phyloP scores from a whole-genome alignment of 306 rosid species.

The Myrica gale region DNA sequence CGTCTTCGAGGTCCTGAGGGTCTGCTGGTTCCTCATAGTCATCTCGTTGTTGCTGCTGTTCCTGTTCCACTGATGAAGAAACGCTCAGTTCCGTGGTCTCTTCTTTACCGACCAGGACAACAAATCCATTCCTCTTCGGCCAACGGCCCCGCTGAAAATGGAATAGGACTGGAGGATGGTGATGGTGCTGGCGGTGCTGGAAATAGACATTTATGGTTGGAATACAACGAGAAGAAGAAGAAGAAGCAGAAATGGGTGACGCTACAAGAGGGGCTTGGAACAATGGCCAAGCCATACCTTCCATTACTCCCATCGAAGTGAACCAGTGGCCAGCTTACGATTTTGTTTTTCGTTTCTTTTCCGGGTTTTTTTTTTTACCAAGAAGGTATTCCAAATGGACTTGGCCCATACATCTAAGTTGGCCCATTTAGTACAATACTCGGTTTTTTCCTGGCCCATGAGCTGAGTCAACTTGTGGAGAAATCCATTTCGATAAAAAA shows the following conservation, averaged over 20 bases:
- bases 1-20: conserved; percentile 61
- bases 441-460: not conserved
- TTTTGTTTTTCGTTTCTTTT: not conserved
- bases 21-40: conserved; percentile 37
- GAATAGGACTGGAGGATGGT: not conserved
- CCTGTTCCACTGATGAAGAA: conserved; percentile 34
- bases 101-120: conserved; percentile 30
- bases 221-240: conserved; percentile 22
- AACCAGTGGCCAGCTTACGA: not conserved
- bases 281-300: conserved; percentile 21
- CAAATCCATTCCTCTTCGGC: not conserved
- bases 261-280: conserved; percentile 21
- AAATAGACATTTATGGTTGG: conserved; percentile 4
- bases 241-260: not conserved
- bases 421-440: too few relatives aligned
- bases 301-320: conserved; percentile 7
- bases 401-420: not conserved
- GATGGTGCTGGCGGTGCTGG: not conserved
- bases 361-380: not conserved
- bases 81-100: conserved; percentile 7
- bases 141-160: not conserved
- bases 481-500: too few relatives aligned
- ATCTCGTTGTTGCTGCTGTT: conserved; percentile 11
- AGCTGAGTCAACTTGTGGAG: too few relatives aligned
- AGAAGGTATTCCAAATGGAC: not conserved